These are phyloP conservation scores for Fereydounia khargensis DNA, from an alignment of 1,284 basidiomycete species.

Conservation along the genomic window DNA sequence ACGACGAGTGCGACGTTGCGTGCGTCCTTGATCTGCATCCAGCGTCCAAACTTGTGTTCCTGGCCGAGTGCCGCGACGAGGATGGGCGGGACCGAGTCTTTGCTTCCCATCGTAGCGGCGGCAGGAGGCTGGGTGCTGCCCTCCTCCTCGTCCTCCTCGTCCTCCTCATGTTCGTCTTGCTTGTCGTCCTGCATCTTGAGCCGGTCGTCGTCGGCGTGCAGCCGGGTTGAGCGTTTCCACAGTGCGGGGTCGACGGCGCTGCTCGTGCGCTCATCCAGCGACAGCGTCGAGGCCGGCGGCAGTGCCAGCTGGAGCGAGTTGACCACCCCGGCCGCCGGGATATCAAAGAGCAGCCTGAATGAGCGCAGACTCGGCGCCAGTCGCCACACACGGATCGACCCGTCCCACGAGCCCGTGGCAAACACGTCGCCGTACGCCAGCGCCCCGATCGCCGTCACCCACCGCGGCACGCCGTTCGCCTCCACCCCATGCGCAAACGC, in stretches of 20 bases:
- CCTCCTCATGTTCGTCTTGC: neutral
- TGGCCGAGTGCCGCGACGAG: slow-evolving; percentile 78
- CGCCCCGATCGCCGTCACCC: slow-evolving; percentile 81
- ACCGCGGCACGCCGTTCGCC: slow-evolving; percentile 80
- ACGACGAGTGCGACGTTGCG: slow-evolving; percentile 73
- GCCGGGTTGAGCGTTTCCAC: slow-evolving; percentile 23
- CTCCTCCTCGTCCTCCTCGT: neutral
- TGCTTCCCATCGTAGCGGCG: slow-evolving; percentile 11
- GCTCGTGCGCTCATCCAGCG: neutral
- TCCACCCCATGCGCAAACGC: slow-evolving; percentile 82
- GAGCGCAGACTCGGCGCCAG: slow-evolving; percentile 73
- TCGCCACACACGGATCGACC: slow-evolving; percentile 76
- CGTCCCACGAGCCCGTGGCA: slow-evolving; percentile 90
- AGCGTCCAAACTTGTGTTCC: slow-evolving; percentile 84
- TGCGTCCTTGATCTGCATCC: slow-evolving; percentile 73
- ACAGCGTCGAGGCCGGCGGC: slow-evolving; percentile 59
- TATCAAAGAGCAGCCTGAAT: slow-evolving; percentile 68
- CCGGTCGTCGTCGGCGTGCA: neutral
- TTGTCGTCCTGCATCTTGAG: neutral
- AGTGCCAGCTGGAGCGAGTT: slow-evolving; percentile 83
- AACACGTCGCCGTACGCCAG: slow-evolving; percentile 88
- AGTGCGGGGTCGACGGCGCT: slow-evolving; percentile 1
- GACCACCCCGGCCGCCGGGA: slow-evolving; percentile 74
- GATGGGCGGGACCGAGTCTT: slow-evolving; percentile 58
- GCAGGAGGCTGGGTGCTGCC: neutral